Percentiles rank a stretch among this genome's conserved stretches.
These are phyloP conservation scores for Colletotrichum spinosum DNA, from an alignment of 2,329 filamentous ascomycete species.

Conservation along the genomic window DNA sequence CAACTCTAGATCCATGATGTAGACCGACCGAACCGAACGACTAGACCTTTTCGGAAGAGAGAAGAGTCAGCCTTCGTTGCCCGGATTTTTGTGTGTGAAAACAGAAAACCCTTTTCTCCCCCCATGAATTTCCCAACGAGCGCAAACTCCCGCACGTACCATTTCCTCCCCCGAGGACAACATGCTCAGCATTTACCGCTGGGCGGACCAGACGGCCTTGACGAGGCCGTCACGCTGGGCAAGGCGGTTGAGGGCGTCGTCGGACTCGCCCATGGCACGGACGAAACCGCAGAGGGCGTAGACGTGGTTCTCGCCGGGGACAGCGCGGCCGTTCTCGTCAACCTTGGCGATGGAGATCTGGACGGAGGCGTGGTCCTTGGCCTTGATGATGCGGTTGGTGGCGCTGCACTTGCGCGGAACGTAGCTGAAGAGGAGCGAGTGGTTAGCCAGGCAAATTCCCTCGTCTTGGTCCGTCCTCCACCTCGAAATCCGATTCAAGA, in stretches of 20 bases:
- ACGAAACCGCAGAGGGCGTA: conserved; percentile 99
- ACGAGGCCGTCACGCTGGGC: conserved; percentile 95
- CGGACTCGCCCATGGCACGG: conserved; percentile 96
- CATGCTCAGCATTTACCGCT: conserved; percentile 61
- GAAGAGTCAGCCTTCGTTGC: conserved; percentile 14
- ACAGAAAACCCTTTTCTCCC: conserved; percentile 8
- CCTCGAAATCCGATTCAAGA: conserved; percentile 20
- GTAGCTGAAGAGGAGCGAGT: conserved; percentile 70
- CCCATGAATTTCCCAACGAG: background rate
- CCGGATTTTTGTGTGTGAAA: background rate
- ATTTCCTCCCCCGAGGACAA: conserved; percentile 32
- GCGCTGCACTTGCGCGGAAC: conserved; percentile 99
- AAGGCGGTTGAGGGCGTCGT: conserved; percentile 95
- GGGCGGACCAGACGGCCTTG: conserved; percentile 94
- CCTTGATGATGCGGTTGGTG: conserved; percentile 99
- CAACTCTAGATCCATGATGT: conserved; percentile 40
- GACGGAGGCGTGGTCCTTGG: conserved; percentile 99
- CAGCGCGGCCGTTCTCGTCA: conserved; percentile 95
- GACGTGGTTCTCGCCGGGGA: conserved; percentile 95
- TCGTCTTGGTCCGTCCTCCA: background rate
- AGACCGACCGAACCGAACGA: conserved; percentile 40
- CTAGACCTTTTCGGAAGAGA: conserved; percentile 25
- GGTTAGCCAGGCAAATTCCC: conserved; percentile 42
- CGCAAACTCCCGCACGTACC: conserved; percentile 25
- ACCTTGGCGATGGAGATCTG: conserved; percentile 98